Percentiles rank a stretch among this genome's conserved stretches.
Conservation (phyloP, 345 rosid genomes). For the Kernera saxatilis region DNA sequence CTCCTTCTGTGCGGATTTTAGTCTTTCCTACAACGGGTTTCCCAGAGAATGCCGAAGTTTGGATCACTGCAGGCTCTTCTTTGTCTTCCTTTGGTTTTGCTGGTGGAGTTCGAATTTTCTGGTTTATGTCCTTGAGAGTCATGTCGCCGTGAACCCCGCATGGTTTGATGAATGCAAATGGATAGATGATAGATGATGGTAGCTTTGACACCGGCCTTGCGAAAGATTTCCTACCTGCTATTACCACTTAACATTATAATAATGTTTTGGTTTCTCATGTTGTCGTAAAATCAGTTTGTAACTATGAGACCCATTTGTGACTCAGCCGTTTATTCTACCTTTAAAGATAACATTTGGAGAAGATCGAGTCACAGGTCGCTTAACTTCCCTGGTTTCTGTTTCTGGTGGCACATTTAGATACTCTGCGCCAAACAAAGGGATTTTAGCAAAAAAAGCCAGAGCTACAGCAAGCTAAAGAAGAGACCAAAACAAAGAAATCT, state of each 20-base stretch:
- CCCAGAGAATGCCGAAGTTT: conserved; percentile 96
- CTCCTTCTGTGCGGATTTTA: conserved; percentile 94
- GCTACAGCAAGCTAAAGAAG: neutral
- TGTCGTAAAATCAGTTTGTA: neutral
- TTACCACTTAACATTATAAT: neutral
- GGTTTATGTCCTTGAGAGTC: conserved; percentile 95
- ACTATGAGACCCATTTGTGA: neutral
- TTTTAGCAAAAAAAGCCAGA: neutral
- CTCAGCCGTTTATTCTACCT: conserved; percentile 40
- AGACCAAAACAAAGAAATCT: neutral
- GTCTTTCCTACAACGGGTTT: conserved; percentile 98
- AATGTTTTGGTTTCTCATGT: neutral
- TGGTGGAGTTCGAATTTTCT: conserved; percentile 67
- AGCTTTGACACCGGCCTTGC: conserved; percentile 56
- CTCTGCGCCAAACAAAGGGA: conserved; percentile 36
- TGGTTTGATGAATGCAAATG: conserved; percentile 93
- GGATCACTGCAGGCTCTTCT: conserved; percentile 55
- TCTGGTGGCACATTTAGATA: conserved; percentile 45
- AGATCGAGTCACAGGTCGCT: conserved; percentile 45
- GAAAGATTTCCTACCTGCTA: conserved; percentile 67
- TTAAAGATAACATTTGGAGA: conserved; percentile 63
- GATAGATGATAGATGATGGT: conserved; percentile 79
- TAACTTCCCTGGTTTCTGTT: conserved; percentile 38
- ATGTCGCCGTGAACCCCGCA: conserved; percentile 83
- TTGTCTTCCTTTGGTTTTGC: conserved; percentile 46